Percentiles rank a stretch among this genome's conserved stretches.
phyloP scores from a whole-genome alignment of 768 basidiomycete species.

The Hydnum rufescens region DNA sequence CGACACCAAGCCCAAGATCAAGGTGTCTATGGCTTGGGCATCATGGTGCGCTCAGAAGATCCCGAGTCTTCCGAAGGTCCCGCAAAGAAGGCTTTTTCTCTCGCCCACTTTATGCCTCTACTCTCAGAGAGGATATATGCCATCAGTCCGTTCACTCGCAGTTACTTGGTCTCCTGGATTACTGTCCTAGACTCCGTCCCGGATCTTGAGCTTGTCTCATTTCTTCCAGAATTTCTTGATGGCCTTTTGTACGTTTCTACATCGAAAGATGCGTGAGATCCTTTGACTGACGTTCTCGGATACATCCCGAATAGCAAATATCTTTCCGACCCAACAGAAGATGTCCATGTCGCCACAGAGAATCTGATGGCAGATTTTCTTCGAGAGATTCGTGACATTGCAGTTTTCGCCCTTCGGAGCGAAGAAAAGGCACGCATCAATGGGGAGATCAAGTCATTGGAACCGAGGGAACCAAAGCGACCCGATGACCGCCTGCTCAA shows the following conservation, averaged over 20 bases:
- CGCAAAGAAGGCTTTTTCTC: conserved; percentile 66
- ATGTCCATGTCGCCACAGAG: conserved; percentile 82
- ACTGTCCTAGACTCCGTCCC: conserved; percentile 90
- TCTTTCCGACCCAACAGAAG: conserved; percentile 83
- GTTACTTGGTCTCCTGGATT: conserved; percentile 95
- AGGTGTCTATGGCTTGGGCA: conserved; percentile 26
- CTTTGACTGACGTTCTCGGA: not conserved
- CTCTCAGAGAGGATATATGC: conserved; percentile 88
- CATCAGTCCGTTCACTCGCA: conserved; percentile 85
- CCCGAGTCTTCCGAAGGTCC: conserved; percentile 25
- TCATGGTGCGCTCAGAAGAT: conserved; percentile 47
- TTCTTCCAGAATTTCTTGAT: conserved; percentile 86
- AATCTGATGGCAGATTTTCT: conserved; percentile 76
- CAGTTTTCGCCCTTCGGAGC: conserved; percentile 44
- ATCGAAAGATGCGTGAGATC: conserved; percentile 7
- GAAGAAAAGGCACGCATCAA: conserved; percentile 24
- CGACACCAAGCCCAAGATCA: conserved; percentile 27
- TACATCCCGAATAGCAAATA: conserved; percentile 44
- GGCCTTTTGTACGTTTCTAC: conserved; percentile 57
- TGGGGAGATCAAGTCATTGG: conserved; percentile 14
- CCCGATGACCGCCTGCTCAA: conserved; percentile 37
- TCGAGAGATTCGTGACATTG: conserved; percentile 75
- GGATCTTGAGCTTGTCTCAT: conserved; percentile 85
- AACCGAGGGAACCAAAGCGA: conserved; percentile 2
- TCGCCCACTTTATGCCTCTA: conserved; percentile 86